Base-by-base conservation (phyloP, 148 eudicot genomes). In the Rhododendron molle region DNA sequence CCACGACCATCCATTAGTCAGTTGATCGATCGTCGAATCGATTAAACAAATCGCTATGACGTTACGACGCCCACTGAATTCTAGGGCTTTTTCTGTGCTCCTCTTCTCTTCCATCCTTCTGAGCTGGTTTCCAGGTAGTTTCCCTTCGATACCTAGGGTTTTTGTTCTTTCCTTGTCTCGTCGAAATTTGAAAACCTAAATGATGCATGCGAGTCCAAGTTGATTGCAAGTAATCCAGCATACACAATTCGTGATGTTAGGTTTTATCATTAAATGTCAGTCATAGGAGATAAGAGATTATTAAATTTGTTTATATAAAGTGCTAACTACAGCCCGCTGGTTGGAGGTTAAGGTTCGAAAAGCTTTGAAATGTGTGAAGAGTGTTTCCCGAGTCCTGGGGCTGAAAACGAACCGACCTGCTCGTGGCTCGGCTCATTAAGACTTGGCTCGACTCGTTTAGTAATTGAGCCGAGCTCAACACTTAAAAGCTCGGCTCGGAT, bases 91-190 rank as follows among this genome's bases (percentile, higher is more conserved):
- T n/a, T 5, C 43, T 69, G 6, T 76, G 46, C 36, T 56, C 28
- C 34, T 86, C 83, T 67, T 83, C 20, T 56, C 56, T 81, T 83
- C 47, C 79, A 54, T 90, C 77, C 71, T 92, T 83, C 89, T 93
- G 73, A 85, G 40, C 89, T 90, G 44, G 85, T 91, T 87, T 80
- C 88, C 93, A 88, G 95, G 95, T 93, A 87, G 9, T 8, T 44
- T 78, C 32, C 7, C 34, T 67, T 28, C 26, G 28, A 50, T 28
- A 11, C 4, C 21, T 43, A 21, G 11, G 76, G 60, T 83, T 46
- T 72, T 50, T 3, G 36, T 79, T 72, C 65, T 30, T 56, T 49
- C 9, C 20, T 32, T 28, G 47, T 69, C 21, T 49, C 28, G 12
- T 62, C 23, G 47, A 16, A 43, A 26, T n/a, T 44, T 50, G 11